These are phyloP conservation scores for Ocimum tenuiflorum DNA, from an alignment of 257 asterid genomes.

Conservation along the genomic window DNA sequence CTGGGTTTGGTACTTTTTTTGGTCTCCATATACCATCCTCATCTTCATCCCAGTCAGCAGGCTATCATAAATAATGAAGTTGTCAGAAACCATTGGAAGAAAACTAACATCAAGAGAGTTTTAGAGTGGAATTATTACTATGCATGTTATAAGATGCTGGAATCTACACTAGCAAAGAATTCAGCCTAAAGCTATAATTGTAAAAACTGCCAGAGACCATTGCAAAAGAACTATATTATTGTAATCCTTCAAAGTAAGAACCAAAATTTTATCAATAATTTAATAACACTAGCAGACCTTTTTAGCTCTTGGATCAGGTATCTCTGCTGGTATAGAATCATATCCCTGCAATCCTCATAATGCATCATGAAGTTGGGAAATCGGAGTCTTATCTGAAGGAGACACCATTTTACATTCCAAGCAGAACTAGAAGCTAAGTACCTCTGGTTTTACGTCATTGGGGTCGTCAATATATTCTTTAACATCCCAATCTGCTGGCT, in stretches of 20 bases:
- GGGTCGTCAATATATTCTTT: slow-evolving; percentile 8
- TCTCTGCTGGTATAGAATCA: slow-evolving; percentile 14
- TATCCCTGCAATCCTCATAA: slow-evolving; percentile 4
- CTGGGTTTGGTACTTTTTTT: slow-evolving; percentile 15
- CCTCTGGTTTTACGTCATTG: slow-evolving; percentile 12
- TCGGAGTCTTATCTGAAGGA: neutral
- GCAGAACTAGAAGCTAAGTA: neutral
- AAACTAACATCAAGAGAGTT: neutral
- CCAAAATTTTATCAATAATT: neutral
- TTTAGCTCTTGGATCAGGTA: slow-evolving; percentile 15
- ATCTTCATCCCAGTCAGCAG: slow-evolving; percentile 18
- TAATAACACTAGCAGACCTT: neutral
- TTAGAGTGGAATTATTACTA: neutral
- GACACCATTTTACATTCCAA: neutral
- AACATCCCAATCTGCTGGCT: slow-evolving; percentile 10
- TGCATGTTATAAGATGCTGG: neutral
- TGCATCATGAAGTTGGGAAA: neutral
- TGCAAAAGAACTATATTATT: neutral
- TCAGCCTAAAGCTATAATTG: neutral
- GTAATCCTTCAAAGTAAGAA: neutral
- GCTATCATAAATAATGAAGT: neutral
- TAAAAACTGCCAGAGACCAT: neutral
- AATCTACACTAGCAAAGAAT: neutral
- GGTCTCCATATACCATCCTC: slow-evolving; percentile 16
- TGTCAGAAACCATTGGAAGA: neutral